phyloP scores from a whole-genome alignment of 495 filamentous ascomycete species.

The Astrothelium subdiscretum region DNA sequence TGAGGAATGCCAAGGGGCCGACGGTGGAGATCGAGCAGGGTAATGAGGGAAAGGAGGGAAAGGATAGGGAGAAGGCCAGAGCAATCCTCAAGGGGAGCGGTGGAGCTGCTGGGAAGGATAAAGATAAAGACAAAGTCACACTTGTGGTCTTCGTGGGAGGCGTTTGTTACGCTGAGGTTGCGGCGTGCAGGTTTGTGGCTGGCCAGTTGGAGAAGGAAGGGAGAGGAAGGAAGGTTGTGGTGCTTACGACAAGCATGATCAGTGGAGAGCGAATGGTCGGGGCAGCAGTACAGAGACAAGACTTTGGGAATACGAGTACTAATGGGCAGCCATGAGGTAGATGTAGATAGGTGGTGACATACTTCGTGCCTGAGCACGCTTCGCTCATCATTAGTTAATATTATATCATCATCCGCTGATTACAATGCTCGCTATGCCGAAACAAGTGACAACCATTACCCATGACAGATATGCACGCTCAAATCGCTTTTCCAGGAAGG shows the following conservation, averaged over 20 bases:
- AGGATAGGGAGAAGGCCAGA: slow-evolving; percentile 86
- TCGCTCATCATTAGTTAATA: slow-evolving; percentile 1
- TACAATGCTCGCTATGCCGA: not conserved
- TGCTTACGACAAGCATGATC: slow-evolving; percentile 84
- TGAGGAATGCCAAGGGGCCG: slow-evolving; percentile 61
- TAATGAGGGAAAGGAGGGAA: slow-evolving; percentile 44
- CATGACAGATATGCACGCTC: not conserved
- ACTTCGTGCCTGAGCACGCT: not conserved
- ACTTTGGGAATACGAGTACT: slow-evolving; percentile 37
- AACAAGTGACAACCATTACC: not conserved
- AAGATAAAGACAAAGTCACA: slow-evolving; percentile 56
- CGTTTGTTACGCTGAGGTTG: slow-evolving; percentile 90
- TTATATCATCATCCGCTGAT: not conserved
- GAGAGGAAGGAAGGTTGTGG: slow-evolving; percentile 65
- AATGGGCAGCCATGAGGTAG: not conserved
- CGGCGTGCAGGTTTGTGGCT: slow-evolving; percentile 82
- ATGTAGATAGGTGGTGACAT: not conserved
- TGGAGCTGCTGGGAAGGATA: slow-evolving; percentile 19
- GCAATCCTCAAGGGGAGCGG: slow-evolving; percentile 59
- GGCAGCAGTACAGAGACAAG: slow-evolving; percentile 63
- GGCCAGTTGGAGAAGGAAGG: slow-evolving; percentile 62
- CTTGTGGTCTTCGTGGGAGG: slow-evolving; percentile 93
- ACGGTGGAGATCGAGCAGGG: slow-evolving; percentile 82
- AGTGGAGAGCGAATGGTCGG: slow-evolving; percentile 87
- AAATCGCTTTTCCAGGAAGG: not conserved